Evolutionary conservation across 1,139 yeast species (phyloP).

Genomic region (Spathaspora sp.): DNA sequence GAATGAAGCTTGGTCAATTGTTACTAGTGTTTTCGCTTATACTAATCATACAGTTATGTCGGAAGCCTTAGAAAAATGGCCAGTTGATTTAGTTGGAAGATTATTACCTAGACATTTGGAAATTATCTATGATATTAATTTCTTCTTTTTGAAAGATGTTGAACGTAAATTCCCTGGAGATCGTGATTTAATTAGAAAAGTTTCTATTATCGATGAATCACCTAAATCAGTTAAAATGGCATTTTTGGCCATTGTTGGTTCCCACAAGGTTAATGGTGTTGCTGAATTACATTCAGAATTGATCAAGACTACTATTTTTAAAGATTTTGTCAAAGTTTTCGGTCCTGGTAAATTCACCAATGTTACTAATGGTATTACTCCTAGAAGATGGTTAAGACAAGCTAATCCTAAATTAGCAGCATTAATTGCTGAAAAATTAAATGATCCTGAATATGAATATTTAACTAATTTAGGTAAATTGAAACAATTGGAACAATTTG

Average conservation of each 20-base stretch:
- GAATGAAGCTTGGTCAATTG: constrained; percentile 86
- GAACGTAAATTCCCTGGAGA: constrained; percentile 74
- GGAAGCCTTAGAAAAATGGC: constrained; percentile 97
- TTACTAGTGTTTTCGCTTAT: constrained; percentile 79
- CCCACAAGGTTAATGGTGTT: constrained; percentile 93
- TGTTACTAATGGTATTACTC: constrained; percentile 94
- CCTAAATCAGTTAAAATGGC: constrained; percentile 93
- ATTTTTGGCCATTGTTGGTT: constrained; percentile 83
- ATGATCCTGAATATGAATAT: constrained; percentile 61
- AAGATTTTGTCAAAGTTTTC: constrained; percentile 80
- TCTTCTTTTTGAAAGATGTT: constrained; percentile 73
- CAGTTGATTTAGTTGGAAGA: constrained; percentile 73
- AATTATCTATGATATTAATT: constrained; percentile 84
- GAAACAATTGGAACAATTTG: constrained; percentile 64
- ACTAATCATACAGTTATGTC: constrained; percentile 95
- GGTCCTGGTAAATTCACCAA: constrained; percentile 85
- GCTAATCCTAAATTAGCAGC: constrained; percentile 81
- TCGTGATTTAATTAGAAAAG: constrained; percentile 62
- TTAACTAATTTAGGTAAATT: constrained; percentile 68
- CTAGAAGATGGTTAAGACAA: constrained; percentile 94
- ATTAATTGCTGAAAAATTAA: constrained; percentile 69
- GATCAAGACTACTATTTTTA: constrained; percentile 84
- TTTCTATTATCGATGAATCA: constrained; percentile 75
- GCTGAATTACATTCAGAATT: constrained; percentile 94
- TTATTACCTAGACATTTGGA: constrained; percentile 90